Conservation (phyloP, 768 basidiomycete genomes). For the Suillus clintonianus region DNA sequence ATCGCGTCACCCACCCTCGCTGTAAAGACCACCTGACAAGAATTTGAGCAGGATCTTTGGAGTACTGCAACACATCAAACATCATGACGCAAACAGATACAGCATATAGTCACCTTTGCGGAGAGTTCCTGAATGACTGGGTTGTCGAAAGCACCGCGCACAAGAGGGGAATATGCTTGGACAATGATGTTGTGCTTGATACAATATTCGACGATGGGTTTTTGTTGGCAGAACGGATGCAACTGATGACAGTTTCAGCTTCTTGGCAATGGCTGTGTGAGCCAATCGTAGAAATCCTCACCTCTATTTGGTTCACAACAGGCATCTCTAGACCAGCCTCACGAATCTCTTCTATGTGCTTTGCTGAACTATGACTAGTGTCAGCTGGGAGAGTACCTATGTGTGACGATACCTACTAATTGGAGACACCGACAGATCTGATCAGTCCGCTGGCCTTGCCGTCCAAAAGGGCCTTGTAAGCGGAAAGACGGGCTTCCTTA, state of each 20-base stretch:
- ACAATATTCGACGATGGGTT: slow-evolving; percentile 37
- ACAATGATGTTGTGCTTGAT: slow-evolving; percentile 36
- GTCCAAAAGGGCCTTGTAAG: slow-evolving; percentile 67
- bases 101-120: slow-evolving; percentile 43
- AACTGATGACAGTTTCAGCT: slow-evolving; percentile 9
- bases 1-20: slow-evolving; percentile 47
- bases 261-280: neutral
- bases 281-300: slow-evolving; percentile 24
- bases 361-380: slow-evolving; percentile 47
- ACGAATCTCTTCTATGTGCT: slow-evolving; percentile 69
- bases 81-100: neutral
- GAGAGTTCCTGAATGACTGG: slow-evolving; percentile 51
- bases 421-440: slow-evolving; percentile 69
- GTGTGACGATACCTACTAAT: slow-evolving; percentile 51
- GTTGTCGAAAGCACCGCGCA: slow-evolving; percentile 43
- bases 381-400: neutral
- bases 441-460: slow-evolving; percentile 59
- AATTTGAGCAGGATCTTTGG: slow-evolving; percentile 67
- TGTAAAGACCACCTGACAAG: slow-evolving; percentile 89
- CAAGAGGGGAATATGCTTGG: slow-evolving; percentile 41
- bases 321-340: slow-evolving; percentile 61
- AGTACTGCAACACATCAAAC: slow-evolving; percentile 37
- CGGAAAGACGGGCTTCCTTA: slow-evolving; percentile 54
- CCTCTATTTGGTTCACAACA: slow-evolving; percentile 76
- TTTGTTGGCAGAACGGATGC: slow-evolving; percentile 40